Conservation (phyloP, 331 rosid species). For the Malus hybrid region DNA sequence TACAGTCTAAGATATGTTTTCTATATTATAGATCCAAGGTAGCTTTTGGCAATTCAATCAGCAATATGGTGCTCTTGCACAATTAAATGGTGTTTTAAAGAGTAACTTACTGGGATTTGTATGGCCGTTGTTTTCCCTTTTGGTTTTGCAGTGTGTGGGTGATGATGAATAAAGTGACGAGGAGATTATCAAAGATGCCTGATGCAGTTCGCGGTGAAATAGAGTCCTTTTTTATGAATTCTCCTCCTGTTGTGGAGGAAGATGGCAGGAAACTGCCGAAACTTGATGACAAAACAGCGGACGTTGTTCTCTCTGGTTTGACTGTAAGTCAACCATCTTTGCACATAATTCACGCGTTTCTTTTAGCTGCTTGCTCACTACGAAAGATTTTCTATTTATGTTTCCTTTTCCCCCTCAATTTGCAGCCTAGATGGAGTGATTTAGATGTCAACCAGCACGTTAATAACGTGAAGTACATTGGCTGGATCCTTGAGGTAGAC, state of each 20-base stretch:
- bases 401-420: background rate
- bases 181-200: conserved; percentile 86
- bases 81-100: background rate
- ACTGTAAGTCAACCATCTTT: conserved; percentile 43
- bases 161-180: conserved; percentile 89
- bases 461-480: conserved; percentile 97
- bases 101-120: background rate
- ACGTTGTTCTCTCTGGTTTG: conserved; percentile 57
- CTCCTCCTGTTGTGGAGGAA: conserved; percentile 76
- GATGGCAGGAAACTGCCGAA: conserved; percentile 65
- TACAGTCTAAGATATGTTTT: background rate
- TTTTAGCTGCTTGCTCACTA: conserved; percentile 6
- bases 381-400: background rate
- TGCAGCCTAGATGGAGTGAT: conserved; percentile 94
- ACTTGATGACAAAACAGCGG: conserved; percentile 66
- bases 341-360: background rate
- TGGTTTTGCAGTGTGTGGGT: conserved; percentile 77
- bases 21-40: background rate
- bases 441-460: conserved; percentile 95
- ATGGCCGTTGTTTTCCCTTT: conserved; percentile 16
- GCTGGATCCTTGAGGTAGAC: conserved; percentile 96
- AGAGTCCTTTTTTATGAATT: conserved; percentile 53
- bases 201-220: conserved; percentile 81
- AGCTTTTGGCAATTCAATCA: background rate
- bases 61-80: background rate